phyloP scores from a whole-genome alignment of 139 green algal species.

The Dunaliella sp. region DNA sequence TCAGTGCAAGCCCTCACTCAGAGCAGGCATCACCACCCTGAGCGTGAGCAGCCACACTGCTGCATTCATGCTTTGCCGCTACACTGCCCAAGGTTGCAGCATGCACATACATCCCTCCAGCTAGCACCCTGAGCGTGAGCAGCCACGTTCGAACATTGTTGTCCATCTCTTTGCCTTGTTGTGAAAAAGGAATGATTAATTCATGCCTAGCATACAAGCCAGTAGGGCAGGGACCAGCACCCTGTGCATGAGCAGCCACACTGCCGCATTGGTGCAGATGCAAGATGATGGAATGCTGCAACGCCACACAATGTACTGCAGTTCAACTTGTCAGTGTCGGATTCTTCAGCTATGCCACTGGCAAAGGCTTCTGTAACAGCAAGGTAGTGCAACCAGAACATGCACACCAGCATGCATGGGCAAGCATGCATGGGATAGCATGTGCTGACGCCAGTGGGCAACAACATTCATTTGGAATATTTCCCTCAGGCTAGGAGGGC shows the following conservation, averaged over 20 bases:
- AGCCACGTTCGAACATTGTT: too few species aligned
- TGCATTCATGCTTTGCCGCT: not conserved
- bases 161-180: too few species aligned
- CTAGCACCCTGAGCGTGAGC: not conserved
- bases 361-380: not conserved
- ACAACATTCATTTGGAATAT: too few species aligned
- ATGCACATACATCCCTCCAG: too few species aligned
- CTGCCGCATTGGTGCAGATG: not conserved
- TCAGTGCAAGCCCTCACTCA: not conserved
- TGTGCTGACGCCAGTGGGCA: too few species aligned
- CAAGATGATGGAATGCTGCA: not conserved
- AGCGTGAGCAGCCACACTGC: not conserved
- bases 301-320: not conserved
- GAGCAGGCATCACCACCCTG: not conserved
- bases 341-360: not conserved
- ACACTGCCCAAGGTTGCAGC: not conserved
- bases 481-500: too few species aligned
- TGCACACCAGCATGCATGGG: too few species aligned
- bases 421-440: too few species aligned
- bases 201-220: not conserved
- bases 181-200: not conserved
- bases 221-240: not conserved
- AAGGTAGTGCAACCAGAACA: not conserved
- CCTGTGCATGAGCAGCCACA: not conserved
- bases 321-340: not conserved